These are phyloP conservation scores for Penicillium herquei DNA, from an alignment of 495 filamentous ascomycete species.

Conservation along the genomic window DNA sequence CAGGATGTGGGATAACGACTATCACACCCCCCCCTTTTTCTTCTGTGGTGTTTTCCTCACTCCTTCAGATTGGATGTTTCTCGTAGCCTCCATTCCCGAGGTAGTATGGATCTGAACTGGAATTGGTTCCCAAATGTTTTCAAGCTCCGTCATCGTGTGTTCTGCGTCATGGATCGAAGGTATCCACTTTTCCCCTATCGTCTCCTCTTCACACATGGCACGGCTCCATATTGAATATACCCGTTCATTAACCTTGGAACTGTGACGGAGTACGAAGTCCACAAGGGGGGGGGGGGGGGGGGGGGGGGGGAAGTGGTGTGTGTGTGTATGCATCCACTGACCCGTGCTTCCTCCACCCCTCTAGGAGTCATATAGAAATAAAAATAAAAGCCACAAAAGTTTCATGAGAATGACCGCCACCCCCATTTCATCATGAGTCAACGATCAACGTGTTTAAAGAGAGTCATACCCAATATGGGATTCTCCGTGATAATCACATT, in stretches of 20 bases:
- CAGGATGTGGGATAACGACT: conserved; percentile 14
- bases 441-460: too few species aligned
- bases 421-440: too few species aligned
- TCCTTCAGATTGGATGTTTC: too few species aligned
- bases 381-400: too few species aligned
- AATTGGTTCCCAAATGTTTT: conserved; percentile 4
- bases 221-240: not conserved
- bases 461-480: too few species aligned
- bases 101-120: conserved; percentile 20
- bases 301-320: not conserved
- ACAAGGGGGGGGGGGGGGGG: not conserved
- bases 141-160: conserved; percentile 6
- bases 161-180: conserved; percentile 20
- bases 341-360: too few species aligned
- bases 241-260: not conserved
- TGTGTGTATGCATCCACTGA: too few species aligned
- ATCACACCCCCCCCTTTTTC: not conserved
- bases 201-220: conserved; percentile 7
- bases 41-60: too few species aligned
- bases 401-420: too few species aligned
- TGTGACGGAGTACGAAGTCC: not conserved
- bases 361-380: too few species aligned
- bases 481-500: too few species aligned
- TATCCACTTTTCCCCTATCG: conserved; percentile 4
- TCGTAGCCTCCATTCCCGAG: conserved; percentile 16